Evolutionary conservation across 2,329 filamentous ascomycete genomes (phyloP), one percentile per base, ranked within the genome.

Genomic region (Aspergillus japonicus): DNA sequence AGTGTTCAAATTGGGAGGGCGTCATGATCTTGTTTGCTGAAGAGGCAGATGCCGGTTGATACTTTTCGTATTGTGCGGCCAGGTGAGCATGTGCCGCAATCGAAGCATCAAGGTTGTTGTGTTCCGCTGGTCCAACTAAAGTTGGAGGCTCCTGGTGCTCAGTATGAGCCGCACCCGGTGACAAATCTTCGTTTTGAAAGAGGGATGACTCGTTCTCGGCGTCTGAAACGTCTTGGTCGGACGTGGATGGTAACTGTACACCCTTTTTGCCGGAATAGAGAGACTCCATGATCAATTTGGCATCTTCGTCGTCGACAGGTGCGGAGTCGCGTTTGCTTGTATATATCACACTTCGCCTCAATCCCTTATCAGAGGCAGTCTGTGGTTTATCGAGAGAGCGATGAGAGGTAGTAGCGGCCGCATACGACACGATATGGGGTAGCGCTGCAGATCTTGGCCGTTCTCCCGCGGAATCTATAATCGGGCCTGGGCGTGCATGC

Each of bases 1-100:
- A 94, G 64, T 85, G 85, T 72, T 96, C 92, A 66, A 96, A 96
- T 72, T 96, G 87, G 11, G 88, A 90, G 1, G 89, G 89, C 1
- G 92, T 96, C 91, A 96, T 96, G 63, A 95, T 89, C 75, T 95
- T 95, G 72, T 85, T 89, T 21, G 81, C 80, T 4, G 70, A 69
- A 8, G 82, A 67, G 7, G 69, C 64, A 3, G 74, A 67, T 47
- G 70, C 67, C 4, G 73, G 68, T 19, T 75, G 62, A 5, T 63
- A 72, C 33, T 78, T 71, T 58, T 81, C 78, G 59, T 78, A 81
- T 57, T 76, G 75, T 47, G 75, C 74, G n/a, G 79, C 80, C 57
- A 82, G 71, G 24, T 73, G 74, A n/a, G 75, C 80, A 61, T 77
- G 71, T 19, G 72, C 76, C 31, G 75, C 74, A 47, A 82, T 77